These are phyloP conservation scores for Saccharomyces cerevisiae DNA, from an alignment of 805 yeast species.

Conservation along the genomic window DNA sequence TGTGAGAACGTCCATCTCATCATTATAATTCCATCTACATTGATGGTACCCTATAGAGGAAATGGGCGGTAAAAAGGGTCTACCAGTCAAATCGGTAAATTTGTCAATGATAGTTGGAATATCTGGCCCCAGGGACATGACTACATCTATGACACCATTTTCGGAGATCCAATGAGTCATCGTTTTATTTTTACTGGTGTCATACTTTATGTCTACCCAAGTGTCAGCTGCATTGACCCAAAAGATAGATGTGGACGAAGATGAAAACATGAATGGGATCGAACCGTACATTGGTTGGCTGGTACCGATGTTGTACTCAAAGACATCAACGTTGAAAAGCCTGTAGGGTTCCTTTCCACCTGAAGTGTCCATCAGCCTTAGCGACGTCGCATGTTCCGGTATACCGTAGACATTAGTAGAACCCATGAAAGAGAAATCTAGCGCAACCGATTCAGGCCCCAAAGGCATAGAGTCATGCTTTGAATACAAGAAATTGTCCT, in stretches of 20 bases:
- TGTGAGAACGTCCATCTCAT: conserved; percentile 73
- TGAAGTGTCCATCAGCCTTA: conserved; percentile 64
- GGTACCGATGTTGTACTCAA: conserved; percentile 81
- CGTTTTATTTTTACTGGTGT: conserved; percentile 20
- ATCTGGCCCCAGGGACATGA: conserved; percentile 52
- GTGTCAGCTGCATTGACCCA: conserved; percentile 95
- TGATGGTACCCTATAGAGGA: conserved; percentile 89
- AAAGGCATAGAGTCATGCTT: conserved; percentile 55
- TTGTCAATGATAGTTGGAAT: conserved; percentile 49
- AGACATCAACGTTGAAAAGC: conserved; percentile 85
- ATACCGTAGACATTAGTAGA: conserved; percentile 76
- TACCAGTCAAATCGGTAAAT: conserved; percentile 69
- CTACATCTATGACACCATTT: conserved; percentile 71
- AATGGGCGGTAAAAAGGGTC: conserved; percentile 59
- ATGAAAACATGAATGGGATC: conserved; percentile 79
- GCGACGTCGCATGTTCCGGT: conserved; percentile 88
- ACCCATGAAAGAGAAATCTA: conserved; percentile 62
- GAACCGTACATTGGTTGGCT: conserved; percentile 91
- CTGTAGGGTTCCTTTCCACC: conserved; percentile 62
- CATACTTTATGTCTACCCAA: conserved; percentile 56
- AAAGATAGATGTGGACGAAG: conserved; percentile 64
- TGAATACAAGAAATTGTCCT: conserved; percentile 64
- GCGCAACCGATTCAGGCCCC: conserved; percentile 84
- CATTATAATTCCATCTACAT: conserved; percentile 95
- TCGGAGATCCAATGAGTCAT: conserved; percentile 91